Evolutionary conservation across 306 rosid genomes (phyloP).

Genomic region (Lathyrus tuberosus): DNA sequence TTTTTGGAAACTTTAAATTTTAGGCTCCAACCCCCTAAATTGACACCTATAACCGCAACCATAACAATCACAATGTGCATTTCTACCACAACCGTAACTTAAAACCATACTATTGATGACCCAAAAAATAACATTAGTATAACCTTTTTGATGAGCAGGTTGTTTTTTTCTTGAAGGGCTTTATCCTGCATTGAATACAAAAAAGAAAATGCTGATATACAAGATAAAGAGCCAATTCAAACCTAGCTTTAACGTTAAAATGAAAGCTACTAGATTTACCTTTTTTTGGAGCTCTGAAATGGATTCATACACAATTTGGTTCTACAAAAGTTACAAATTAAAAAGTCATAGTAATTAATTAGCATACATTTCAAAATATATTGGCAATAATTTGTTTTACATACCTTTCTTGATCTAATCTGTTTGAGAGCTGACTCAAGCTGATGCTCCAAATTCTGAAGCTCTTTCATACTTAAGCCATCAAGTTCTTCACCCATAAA

Average conservation of each 20-base stretch:
- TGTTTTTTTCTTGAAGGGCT: slow-evolving; percentile 70
- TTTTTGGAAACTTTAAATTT: too few relatives aligned
- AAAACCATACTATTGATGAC: not conserved
- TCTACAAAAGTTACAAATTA: slow-evolving; percentile 49
- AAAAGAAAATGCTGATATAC: not conserved
- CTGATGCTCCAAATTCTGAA: slow-evolving; percentile 80
- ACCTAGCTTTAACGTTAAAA: not conserved
- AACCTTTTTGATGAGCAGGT: slow-evolving; percentile 60
- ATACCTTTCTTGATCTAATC: slow-evolving; percentile 69
- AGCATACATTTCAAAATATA: slow-evolving; percentile 14
- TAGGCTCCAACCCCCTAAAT: too few relatives aligned
- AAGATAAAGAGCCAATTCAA: not conserved
- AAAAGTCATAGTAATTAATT: not conserved
- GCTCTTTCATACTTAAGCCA: slow-evolving; percentile 63
- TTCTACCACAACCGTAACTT: too few relatives aligned
- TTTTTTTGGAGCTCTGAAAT: slow-evolving; percentile 75
- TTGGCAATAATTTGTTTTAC: not conserved
- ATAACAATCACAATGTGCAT: too few relatives aligned
- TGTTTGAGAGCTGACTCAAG: slow-evolving; percentile 82
- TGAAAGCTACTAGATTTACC: slow-evolving; percentile 43
- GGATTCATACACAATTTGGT: slow-evolving; percentile 74
- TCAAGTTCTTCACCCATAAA: slow-evolving; percentile 78
- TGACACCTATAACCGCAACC: too few relatives aligned
- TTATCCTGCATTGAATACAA: slow-evolving; percentile 53
- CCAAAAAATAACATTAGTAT: not conserved